Evolutionary conservation across 306 rosid species (phyloP).

Genomic region (Quercus berberidifolia): DNA sequence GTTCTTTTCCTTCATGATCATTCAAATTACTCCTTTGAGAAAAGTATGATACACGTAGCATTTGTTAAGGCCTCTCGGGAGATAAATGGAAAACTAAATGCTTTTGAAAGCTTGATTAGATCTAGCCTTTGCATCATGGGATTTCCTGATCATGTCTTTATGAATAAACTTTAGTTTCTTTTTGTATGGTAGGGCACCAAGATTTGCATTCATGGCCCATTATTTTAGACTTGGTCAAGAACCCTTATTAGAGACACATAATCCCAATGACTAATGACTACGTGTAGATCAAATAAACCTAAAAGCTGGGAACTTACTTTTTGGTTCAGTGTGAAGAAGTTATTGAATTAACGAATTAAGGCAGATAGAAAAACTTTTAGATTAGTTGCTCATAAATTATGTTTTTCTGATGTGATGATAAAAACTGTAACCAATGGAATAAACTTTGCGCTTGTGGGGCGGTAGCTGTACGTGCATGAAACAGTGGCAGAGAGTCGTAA

Average conservation of each 20-base stretch:
- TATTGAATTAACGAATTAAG: too few species aligned
- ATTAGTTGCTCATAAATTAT: too few species aligned
- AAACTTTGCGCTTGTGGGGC: too few species aligned
- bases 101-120: not conserved
- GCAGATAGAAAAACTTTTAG: too few species aligned
- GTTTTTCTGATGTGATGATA: too few species aligned
- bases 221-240: not conserved
- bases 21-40: constrained; percentile 15
- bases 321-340: too few species aligned
- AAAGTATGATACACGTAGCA: constrained; percentile 19
- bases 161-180: not conserved
- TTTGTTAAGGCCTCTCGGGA: constrained; percentile 16
- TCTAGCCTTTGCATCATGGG: constrained; percentile 2
- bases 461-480: too few species aligned
- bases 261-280: not conserved
- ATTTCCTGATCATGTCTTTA: not conserved
- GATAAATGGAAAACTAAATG: constrained; percentile 3
- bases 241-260: not conserved
- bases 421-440: too few species aligned
- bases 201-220: constrained; percentile 1
- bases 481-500: too few species aligned
- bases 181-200: constrained; percentile 1
- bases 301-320: too few species aligned
- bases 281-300: too few species aligned
- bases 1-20: not conserved